These are phyloP conservation scores for Puccinia polysora DNA, from an alignment of 1,284 basidiomycete species.

Conservation along the genomic window DNA sequence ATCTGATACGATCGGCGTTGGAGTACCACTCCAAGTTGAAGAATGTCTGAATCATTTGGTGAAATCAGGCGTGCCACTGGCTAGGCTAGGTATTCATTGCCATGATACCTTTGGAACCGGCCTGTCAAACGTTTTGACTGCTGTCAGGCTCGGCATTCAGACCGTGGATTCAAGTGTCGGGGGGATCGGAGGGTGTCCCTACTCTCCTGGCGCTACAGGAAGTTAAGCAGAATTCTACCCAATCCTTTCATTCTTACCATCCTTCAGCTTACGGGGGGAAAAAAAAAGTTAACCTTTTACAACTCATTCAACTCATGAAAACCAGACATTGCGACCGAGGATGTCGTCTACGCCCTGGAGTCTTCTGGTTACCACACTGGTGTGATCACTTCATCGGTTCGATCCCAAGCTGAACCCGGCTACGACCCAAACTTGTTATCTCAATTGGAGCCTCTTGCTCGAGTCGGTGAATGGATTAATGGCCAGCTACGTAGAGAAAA, in stretches of 20 bases:
- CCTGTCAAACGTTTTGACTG: slow-evolving; percentile 56
- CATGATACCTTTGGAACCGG: slow-evolving; percentile 88
- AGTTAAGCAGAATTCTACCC: slow-evolving; percentile 63
- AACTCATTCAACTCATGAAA: slow-evolving; percentile 45
- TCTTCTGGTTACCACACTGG: slow-evolving; percentile 66
- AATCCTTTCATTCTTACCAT: neutral
- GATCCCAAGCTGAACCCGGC: slow-evolving; percentile 44
- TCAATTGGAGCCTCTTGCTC: slow-evolving; percentile 62
- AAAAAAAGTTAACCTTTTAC: no score
- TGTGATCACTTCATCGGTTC: slow-evolving; percentile 56
- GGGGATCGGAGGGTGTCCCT: slow-evolving; percentile 89
- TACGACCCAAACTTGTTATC: slow-evolving; percentile 46
- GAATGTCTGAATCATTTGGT: slow-evolving; percentile 68
- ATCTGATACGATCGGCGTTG: slow-evolving; percentile 86
- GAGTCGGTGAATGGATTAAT: slow-evolving; percentile 76
- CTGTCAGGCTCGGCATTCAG: slow-evolving; percentile 56
- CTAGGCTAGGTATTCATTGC: slow-evolving; percentile 71
- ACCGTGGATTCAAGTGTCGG: slow-evolving; percentile 64
- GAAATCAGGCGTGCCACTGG: slow-evolving; percentile 60
- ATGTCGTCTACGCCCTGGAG: slow-evolving; percentile 76
- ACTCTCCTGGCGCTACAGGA: slow-evolving; percentile 89
- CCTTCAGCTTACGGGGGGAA: neutral
- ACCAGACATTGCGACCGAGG: slow-evolving; percentile 55
- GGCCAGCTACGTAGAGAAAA: slow-evolving; percentile 64
- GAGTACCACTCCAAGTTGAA: slow-evolving; percentile 66